Conservation (phyloP, 139 green algal species). For the Picochlorum sp. region DNA sequence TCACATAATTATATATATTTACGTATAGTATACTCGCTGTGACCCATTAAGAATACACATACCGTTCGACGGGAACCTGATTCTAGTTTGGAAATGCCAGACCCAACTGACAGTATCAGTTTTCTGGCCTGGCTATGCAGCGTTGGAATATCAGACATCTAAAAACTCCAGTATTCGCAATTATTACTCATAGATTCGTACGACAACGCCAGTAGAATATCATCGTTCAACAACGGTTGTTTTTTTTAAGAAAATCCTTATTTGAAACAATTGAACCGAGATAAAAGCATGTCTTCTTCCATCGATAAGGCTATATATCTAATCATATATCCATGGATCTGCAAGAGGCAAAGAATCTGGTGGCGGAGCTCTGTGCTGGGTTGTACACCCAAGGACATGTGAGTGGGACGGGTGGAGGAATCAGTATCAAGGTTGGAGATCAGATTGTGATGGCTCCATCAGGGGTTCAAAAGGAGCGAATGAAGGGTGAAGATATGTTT, state of each 20-base stretch:
- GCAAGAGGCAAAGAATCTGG: constrained; percentile 65
- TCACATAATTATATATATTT: background rate
- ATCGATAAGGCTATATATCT: too few species aligned
- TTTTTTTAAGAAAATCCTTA: too few species aligned
- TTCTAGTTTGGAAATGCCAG: constrained; percentile 62
- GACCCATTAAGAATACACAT: background rate
- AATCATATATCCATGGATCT: constrained; percentile 1
- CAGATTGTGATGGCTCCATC: constrained; percentile 81
- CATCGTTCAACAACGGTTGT: too few species aligned
- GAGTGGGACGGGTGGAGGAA: constrained; percentile 77
- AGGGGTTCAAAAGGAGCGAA: constrained; percentile 87
- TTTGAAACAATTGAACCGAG: too few species aligned
- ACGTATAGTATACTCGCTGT: background rate
- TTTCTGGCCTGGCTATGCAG: constrained; percentile 52
- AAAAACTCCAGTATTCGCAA: too few species aligned
- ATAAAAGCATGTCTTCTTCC: too few species aligned
- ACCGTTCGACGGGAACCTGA: background rate
- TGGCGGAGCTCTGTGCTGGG: constrained; percentile 69
- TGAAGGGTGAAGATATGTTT: constrained; percentile 88
- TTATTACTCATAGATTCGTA: background rate
- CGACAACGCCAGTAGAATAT: too few species aligned
- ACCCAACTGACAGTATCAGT: constrained; percentile 45
- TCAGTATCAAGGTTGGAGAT: constrained; percentile 64
- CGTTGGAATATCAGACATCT: constrained; percentile 55
- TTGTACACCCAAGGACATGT: constrained; percentile 81